Evolutionary conservation across 352 stramenopile genomes (phyloP).

Genomic region (Phytopythium vexans): DNA sequence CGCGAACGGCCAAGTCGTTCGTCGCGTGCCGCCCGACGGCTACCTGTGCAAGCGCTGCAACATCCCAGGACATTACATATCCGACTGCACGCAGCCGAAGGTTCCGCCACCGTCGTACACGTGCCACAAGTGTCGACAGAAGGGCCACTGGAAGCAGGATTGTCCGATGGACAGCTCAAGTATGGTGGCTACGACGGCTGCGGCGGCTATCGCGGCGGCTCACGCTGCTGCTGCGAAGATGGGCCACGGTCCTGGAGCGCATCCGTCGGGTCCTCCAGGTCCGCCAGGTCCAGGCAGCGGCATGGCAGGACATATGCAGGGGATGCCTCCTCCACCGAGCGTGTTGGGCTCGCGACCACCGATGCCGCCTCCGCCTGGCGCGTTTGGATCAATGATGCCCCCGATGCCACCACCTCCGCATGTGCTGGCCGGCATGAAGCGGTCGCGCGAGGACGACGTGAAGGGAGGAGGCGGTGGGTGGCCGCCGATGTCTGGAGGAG

Average conservation of each 20-base stretch:
- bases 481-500: constrained; percentile 1
- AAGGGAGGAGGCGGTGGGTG: neutral
- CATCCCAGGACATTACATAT: constrained; percentile 83
- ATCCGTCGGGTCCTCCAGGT: constrained; percentile 1
- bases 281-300: neutral
- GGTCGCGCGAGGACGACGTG: constrained; percentile 25
- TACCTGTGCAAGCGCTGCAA: constrained; percentile 89
- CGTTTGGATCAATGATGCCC: constrained; percentile 24
- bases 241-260: constrained; percentile 8
- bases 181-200: constrained; percentile 40
- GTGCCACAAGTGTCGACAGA: constrained; percentile 86
- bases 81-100: constrained; percentile 82
- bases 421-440: constrained; percentile 46
- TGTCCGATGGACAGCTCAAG: constrained; percentile 74
- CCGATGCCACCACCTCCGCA: constrained; percentile 38
- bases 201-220: constrained; percentile 28
- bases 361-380: neutral
- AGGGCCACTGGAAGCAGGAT: constrained; percentile 88
- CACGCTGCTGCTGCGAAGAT: constrained; percentile 16
- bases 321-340: constrained; percentile 8
- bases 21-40: constrained; percentile 50
- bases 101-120: constrained; percentile 77
- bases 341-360: constrained; percentile 11
- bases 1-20: constrained; percentile 12
- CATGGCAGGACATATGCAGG: neutral